Conservation (phyloP, 768 basidiomycete genomes). For the Grammothele lineata region DNA sequence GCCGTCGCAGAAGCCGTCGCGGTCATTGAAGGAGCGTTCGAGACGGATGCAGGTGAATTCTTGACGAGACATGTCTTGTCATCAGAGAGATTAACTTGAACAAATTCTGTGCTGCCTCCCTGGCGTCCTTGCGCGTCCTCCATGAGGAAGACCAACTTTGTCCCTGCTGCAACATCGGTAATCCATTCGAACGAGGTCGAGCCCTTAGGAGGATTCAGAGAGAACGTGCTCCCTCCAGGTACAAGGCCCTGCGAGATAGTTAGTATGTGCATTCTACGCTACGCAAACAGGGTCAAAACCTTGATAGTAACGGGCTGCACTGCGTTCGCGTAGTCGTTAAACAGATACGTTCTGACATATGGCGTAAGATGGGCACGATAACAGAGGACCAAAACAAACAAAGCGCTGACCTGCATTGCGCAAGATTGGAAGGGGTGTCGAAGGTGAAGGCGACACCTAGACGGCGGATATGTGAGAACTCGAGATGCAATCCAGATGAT, state of each 20-base stretch:
- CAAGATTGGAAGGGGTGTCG: constrained; percentile 3
- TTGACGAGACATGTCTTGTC: constrained; percentile 22
- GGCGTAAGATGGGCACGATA: not conserved
- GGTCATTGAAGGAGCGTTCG: constrained; percentile 9
- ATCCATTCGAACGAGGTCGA: constrained; percentile 22
- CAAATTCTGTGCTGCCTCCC: constrained; percentile 22
- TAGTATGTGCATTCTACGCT: too few species aligned
- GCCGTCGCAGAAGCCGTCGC: constrained; percentile 30
- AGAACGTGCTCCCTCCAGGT: constrained; percentile 22
- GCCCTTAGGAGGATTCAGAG: constrained; percentile 21
- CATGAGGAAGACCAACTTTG: constrained; percentile 21
- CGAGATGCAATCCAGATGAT: too few species aligned
- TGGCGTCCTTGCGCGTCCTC: constrained; percentile 23
- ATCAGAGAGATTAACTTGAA: constrained; percentile 16
- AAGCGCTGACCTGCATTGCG: constrained; percentile 12
- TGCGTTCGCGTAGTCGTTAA: constrained; percentile 18
- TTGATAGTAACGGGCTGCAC: constrained; percentile 24
- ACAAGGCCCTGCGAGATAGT: constrained; percentile 18
- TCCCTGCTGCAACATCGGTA: constrained; percentile 18
- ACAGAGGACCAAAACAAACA: too few species aligned
- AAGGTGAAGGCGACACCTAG: constrained; percentile 6
- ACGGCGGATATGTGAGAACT: too few species aligned
- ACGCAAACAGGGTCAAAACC: too few species aligned
- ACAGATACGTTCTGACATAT: constrained; percentile 16
- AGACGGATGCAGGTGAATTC: constrained; percentile 20